These are phyloP conservation scores for Agrocybe praecox DNA, from an alignment of 768 basidiomycete species.

Conservation along the genomic window DNA sequence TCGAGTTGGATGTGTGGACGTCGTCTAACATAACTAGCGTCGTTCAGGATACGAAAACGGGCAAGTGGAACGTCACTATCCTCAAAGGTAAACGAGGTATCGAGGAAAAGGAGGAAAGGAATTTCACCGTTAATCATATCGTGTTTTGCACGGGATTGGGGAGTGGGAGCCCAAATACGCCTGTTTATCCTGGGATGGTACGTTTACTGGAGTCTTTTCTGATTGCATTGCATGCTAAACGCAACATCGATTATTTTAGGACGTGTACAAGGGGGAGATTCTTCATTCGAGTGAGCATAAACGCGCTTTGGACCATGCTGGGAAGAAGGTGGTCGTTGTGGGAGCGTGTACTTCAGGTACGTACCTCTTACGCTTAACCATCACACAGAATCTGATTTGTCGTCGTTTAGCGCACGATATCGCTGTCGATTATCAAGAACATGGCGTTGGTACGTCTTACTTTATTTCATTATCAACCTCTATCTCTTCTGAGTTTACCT, in stretches of 20 bases:
- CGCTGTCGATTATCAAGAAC: conserved; percentile 34
- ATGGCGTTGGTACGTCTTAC: conserved; percentile 30
- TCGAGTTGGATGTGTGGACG: conserved; percentile 70
- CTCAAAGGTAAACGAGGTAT: conserved; percentile 29
- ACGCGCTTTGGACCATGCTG: conserved; percentile 46
- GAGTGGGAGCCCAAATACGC: conserved; percentile 47
- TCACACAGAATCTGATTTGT: not conserved
- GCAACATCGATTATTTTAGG: conserved; percentile 6
- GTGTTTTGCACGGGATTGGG: conserved; percentile 59
- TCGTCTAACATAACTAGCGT: conserved; percentile 44
- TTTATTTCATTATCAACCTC: not conserved
- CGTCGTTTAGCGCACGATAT: conserved; percentile 39
- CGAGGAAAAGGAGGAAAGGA: conserved; percentile 33
- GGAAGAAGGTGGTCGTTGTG: conserved; percentile 70
- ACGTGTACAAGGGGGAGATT: conserved; percentile 48
- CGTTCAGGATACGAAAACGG: conserved; percentile 35
- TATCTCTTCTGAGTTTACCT: not conserved
- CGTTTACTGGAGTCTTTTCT: not conserved
- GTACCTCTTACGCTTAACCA: not conserved
- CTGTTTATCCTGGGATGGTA: conserved; percentile 45
- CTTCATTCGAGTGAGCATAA: conserved; percentile 57
- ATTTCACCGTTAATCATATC: conserved; percentile 49
- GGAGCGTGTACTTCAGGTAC: conserved; percentile 66
- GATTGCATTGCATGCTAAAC: not conserved
- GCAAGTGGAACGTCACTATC: conserved; percentile 49